Conservation (phyloP, 2,329 filamentous ascomycete genomes). For the Lojkania enalia region DNA sequence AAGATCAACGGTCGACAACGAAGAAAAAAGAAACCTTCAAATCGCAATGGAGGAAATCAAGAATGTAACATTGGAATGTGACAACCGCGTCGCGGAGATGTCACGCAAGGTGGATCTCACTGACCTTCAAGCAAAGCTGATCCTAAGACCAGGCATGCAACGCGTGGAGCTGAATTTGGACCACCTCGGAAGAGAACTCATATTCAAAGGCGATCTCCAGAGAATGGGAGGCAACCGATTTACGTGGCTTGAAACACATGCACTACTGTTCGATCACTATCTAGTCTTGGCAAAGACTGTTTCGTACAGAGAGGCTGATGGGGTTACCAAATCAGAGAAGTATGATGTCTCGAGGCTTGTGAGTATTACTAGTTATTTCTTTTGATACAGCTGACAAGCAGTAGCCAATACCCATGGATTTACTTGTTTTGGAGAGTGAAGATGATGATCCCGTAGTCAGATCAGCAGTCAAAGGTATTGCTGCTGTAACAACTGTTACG, state of each 20-base stretch:
- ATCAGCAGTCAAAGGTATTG: constrained; percentile 68
- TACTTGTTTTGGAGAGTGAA: constrained; percentile 87
- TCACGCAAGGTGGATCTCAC: constrained; percentile 86
- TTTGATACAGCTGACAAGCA: background rate
- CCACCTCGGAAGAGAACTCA: constrained; percentile 87
- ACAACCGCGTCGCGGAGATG: constrained; percentile 89
- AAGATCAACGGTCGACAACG: constrained; percentile 79
- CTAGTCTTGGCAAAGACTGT: constrained; percentile 85
- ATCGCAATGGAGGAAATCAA: constrained; percentile 92
- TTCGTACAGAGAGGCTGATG: constrained; percentile 67
- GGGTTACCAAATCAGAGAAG: constrained; percentile 72
- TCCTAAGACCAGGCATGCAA: constrained; percentile 84
- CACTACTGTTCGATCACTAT: constrained; percentile 94
- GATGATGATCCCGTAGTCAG: constrained; percentile 91
- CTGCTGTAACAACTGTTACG: constrained; percentile 59
- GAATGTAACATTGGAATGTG: constrained; percentile 84
- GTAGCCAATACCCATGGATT: constrained; percentile 90
- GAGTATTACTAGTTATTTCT: constrained; percentile 32
- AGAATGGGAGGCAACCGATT: constrained; percentile 87
- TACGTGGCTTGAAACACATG: constrained; percentile 91
- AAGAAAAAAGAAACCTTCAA: constrained; percentile 83
- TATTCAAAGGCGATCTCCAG: constrained; percentile 86
- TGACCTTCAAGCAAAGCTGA: constrained; percentile 80
- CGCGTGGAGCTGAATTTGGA: constrained; percentile 84
- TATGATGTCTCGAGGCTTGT: constrained; percentile 94